Evolutionary conservation across 2,329 filamentous ascomycete species (phyloP), one percentile per base, ranked within the genome.

Genomic region (Trichoderma endophyticum): DNA sequence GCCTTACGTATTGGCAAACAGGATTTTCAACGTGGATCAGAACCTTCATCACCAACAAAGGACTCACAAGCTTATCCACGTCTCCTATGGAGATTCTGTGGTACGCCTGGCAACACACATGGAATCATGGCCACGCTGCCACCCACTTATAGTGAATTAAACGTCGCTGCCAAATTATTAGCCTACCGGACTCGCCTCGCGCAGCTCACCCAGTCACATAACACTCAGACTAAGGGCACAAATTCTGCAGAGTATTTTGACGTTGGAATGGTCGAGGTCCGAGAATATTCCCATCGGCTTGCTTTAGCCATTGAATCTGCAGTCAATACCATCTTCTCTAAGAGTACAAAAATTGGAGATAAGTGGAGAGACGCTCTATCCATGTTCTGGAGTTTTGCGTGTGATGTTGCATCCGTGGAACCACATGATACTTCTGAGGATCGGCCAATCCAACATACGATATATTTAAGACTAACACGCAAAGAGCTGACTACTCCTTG

Each of bases 371-470:
- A 48, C 1, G 2, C 43, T 48, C 8, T 5, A 3, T 48, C 8
- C 18, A 21, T 48, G 18, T 21, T 5, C 43, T 48, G 43, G 43
- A 5, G 8, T 21, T 48, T 48, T 48, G 8, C 43, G 0, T 48
- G 18, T 2, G 18, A n/a, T 4, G 18, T 48, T n/a, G 18, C 4
- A n/a, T 5, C 8, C 7, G 1, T 6, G 7, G 39, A 48, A 9
- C 1, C 18, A n/a, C 0, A 0, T n/a, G 18, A 11, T 48, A 0
- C 3, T 48, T 21, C 43, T 1, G 4, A 48, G 0, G 18, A 48
- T 21, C 18, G 0, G 21, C 3, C 43, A 48, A 21, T 2, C 18
- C 18, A 1, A 2, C 8, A 48, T 11, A 48, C 43, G 0, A 3
- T 21, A 48, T 21, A 5, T 2, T 21, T 48, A 21, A 4, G 3